These are phyloP conservation scores for Trichoderma afroharzianum DNA, from an alignment of 2,329 filamentous ascomycete species.

Conservation along the genomic window DNA sequence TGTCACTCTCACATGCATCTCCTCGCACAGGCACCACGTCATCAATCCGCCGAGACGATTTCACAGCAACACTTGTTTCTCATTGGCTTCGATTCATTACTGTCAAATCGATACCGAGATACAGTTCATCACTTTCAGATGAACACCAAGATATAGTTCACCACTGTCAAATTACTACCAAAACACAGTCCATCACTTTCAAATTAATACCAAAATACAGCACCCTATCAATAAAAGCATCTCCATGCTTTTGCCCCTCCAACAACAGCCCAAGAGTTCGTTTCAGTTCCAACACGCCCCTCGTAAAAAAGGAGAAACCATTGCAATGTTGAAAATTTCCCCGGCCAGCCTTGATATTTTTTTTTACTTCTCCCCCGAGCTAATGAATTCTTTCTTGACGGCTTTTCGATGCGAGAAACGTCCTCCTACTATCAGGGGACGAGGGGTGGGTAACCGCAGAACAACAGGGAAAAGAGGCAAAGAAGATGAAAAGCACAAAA, in stretches of 20 bases:
- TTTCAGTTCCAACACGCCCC: neutral
- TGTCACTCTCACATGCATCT: neutral
- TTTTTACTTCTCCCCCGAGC: neutral
- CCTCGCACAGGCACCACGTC: neutral
- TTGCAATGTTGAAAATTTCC: neutral
- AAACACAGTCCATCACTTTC: neutral
- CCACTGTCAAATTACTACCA: neutral
- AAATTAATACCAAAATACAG: neutral
- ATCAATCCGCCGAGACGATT: neutral
- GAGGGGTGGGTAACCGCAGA: neutral
- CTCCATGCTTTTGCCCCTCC: neutral
- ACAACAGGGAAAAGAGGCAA: neutral
- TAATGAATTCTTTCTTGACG: neutral
- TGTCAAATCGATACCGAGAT: neutral
- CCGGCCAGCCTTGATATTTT: neutral
- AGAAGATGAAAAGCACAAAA: neutral
- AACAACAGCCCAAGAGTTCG: neutral
- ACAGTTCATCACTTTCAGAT: neutral
- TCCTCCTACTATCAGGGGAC: neutral
- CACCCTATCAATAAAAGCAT: neutral
- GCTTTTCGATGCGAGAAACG: neutral
- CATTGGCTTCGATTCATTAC: neutral
- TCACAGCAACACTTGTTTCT: neutral
- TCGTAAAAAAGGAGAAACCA: neutral
- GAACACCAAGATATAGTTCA: neutral